phyloP scores from a whole-genome alignment of 352 stramenopile genomes.

The Elongisporangium undulatum region DNA sequence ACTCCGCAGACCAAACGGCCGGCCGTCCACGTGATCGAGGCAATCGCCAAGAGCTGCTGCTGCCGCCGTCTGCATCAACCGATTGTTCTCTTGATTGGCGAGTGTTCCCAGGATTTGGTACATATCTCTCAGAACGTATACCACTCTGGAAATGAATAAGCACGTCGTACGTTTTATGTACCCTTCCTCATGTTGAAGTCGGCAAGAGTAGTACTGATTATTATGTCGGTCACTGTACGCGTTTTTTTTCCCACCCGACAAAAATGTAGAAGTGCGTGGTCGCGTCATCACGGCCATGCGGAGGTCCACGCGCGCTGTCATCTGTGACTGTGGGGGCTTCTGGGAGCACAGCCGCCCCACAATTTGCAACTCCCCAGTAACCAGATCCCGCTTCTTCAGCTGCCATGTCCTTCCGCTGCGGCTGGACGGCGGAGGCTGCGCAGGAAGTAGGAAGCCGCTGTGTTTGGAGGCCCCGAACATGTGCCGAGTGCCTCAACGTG shows the following conservation, averaged over 20 bases:
- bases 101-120: too few relatives aligned
- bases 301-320: not conserved
- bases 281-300: not conserved
- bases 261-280: not conserved
- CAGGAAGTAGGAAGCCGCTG: constrained; percentile 8
- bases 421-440: constrained; percentile 19
- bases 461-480: constrained; percentile 22
- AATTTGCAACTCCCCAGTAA: not conserved
- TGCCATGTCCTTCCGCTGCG: constrained; percentile 9
- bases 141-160: not conserved
- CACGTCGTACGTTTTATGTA: not conserved
- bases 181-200: not conserved
- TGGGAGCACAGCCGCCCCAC: not conserved
- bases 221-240: not conserved
- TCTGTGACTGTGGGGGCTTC: not conserved
- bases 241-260: not conserved
- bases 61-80: too few relatives aligned
- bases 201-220: not conserved
- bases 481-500: constrained; percentile 26
- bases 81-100: too few relatives aligned
- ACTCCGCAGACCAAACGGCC: too few relatives aligned
- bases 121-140: not conserved
- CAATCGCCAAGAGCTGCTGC: too few relatives aligned
- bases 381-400: not conserved
- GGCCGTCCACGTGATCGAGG: too few relatives aligned